Evolutionary conservation across 768 basidiomycete genomes (phyloP).

Genomic region (Phaeotremella skinneri): DNA sequence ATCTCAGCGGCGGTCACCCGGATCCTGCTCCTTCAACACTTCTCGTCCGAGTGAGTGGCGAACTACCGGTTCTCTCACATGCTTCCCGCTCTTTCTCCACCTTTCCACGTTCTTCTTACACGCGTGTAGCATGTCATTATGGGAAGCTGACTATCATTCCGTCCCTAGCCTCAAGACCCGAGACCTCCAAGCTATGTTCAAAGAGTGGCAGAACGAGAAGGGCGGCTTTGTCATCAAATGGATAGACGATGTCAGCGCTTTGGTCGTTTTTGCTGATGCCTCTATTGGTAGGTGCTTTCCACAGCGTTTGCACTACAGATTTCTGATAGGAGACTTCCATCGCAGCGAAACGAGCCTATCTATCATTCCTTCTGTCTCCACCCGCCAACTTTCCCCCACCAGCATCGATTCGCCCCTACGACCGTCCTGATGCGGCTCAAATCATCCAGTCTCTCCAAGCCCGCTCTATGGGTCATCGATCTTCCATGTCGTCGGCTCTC

Average conservation of each 20-base stretch:
- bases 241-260: constrained; percentile 91
- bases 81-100: neutral
- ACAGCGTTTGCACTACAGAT: constrained; percentile 3
- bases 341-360: constrained; percentile 90
- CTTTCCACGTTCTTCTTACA: neutral
- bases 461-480: constrained; percentile 48
- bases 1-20: constrained; percentile 94
- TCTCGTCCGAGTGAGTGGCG: constrained; percentile 66
- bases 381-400: constrained; percentile 53
- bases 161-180: constrained; percentile 73
- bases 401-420: constrained; percentile 75
- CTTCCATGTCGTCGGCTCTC: constrained; percentile 21
- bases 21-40: constrained; percentile 87
- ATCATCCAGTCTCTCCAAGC: constrained; percentile 54
- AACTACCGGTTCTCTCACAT: neutral
- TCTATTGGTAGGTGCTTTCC: constrained; percentile 67
- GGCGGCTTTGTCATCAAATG: constrained; percentile 99
- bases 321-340: neutral
- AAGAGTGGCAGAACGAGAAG: constrained; percentile 76
- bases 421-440: constrained; percentile 82
- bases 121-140: neutral
- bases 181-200: constrained; percentile 87
- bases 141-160: constrained; percentile 8
- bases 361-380: constrained; percentile 79
- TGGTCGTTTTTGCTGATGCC: constrained; percentile 92